These are phyloP conservation scores for Gossypium stocksii DNA, from an alignment of 345 rosid genomes.

Conservation along the genomic window DNA sequence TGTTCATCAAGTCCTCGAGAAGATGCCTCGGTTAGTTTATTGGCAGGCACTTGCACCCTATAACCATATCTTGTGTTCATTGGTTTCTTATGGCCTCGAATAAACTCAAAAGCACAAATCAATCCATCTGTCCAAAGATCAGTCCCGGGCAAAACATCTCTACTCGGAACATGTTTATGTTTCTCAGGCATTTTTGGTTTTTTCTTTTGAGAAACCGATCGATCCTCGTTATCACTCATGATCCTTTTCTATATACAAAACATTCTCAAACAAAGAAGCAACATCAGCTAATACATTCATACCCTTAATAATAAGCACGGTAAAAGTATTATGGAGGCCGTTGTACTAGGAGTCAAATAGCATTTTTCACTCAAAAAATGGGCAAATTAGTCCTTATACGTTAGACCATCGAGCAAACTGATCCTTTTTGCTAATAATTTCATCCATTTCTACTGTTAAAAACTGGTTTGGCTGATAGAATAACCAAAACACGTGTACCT, in stretches of 20 bases:
- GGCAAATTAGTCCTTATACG: too few species aligned
- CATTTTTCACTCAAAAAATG: too few species aligned
- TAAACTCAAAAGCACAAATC: constrained; percentile 78
- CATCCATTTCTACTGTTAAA: too few species aligned
- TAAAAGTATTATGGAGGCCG: too few species aligned
- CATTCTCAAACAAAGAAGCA: background rate
- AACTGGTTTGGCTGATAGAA: too few species aligned
- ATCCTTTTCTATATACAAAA: constrained; percentile 9
- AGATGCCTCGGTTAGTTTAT: constrained; percentile 29
- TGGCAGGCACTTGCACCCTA: constrained; percentile 20
- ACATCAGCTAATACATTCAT: background rate
- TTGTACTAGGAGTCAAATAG: too few species aligned
- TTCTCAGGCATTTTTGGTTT: constrained; percentile 30
- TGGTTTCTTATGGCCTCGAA: constrained; percentile 39
- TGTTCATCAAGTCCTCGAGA: constrained; percentile 20
- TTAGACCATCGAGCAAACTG: too few species aligned
- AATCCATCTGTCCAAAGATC: constrained; percentile 90
- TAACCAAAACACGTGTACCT: too few species aligned
- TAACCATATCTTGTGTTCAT: constrained; percentile 23
- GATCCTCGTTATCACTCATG: constrained; percentile 20
- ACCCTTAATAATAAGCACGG: background rate
- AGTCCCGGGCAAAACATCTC: constrained; percentile 43
- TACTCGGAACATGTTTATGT: constrained; percentile 13
- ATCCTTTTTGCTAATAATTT: too few species aligned
- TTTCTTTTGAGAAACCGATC: constrained; percentile 20